Percentiles rank a stretch among this genome's conserved stretches.
These are phyloP conservation scores for Petunia secreta DNA, from an alignment of 257 asterid genomes.

Conservation along the genomic window DNA sequence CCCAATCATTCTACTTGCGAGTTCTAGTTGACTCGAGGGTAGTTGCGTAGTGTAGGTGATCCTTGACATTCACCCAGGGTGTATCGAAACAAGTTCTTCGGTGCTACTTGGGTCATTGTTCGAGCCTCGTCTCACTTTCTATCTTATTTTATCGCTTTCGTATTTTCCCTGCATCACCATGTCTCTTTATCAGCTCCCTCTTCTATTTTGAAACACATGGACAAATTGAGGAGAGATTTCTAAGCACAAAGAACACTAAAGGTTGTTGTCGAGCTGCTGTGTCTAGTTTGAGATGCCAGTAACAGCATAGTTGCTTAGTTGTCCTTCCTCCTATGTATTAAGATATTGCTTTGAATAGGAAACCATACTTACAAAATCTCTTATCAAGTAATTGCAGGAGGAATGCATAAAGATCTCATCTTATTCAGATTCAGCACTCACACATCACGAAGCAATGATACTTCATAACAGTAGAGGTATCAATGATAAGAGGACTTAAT, in stretches of 20 bases:
- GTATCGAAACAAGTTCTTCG: too few species aligned
- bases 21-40: too few species aligned
- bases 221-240: not conserved
- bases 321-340: constrained; percentile 3
- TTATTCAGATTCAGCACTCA: not conserved
- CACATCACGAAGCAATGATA: not conserved
- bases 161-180: too few species aligned
- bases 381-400: constrained; percentile 2
- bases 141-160: too few species aligned
- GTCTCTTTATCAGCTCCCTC: too few species aligned
- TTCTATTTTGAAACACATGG: too few species aligned
- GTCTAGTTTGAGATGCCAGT: not conserved
- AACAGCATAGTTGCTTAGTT: not conserved
- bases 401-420: constrained; percentile 21
- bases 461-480: constrained; percentile 6
- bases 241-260: not conserved
- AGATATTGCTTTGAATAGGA: not conserved
- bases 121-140: too few species aligned
- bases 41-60: too few species aligned
- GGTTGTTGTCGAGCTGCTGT: not conserved
- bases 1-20: too few species aligned
- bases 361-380: constrained; percentile 10
- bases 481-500: not conserved
- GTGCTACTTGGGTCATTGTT: too few species aligned
- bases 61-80: too few species aligned